Base-by-base conservation (phyloP, 768 basidiomycete genomes). In the Favolaschia claudopus region DNA sequence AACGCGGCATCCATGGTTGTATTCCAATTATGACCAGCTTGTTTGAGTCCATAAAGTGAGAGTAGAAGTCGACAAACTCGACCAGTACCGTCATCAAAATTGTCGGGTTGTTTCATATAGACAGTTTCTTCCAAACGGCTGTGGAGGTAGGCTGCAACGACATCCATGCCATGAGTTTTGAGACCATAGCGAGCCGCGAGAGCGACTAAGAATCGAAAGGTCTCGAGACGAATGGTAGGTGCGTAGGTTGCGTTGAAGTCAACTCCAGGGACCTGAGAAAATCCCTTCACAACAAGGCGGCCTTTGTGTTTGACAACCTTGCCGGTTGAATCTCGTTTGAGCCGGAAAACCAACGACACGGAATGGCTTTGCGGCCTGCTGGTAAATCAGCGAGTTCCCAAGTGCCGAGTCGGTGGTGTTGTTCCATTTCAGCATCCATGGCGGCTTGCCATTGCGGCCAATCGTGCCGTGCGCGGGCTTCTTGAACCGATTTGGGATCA, bases 141-240 rank as follows among this genome's bases (percentile, higher is more conserved):
- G 27, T 49, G 47, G 14, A 56, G 31, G 12, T 56, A 56, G 5
- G 47, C 55, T 1, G 38, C 54, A 12, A 55, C 36, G 17, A 84
- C 72, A 61, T 86, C 78, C 9, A 82, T 66, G 43, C 67, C 72
- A 19, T 78, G 63, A 6, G 84, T 40, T 6, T 81, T 67, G 58
- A 75, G 75, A 25, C 72, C 60, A 8, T 74, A 40, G 0, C 50
- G 7, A 0, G 79, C 77, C 0, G 80, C 72, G 22, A 81, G 40
- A 3, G 78, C 73, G 4, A 84, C 66, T 0, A 76, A 4, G 1
- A 69, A 48, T 0, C 66, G 62, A 14, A 77, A 55, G 4, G 73
- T 70, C 27, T 74, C 69, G n/a, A 76, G 58, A 1, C 68, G 55
- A 31, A 73, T 67, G 27, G 76, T 72, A 1, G 72, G 72, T 9